A percentile compares a stretch with the other conserved stretches of the same genome.
These are phyloP conservation scores for Claviceps sp. DNA, from an alignment of 2,329 filamentous ascomycete species.

Conservation along the genomic window DNA sequence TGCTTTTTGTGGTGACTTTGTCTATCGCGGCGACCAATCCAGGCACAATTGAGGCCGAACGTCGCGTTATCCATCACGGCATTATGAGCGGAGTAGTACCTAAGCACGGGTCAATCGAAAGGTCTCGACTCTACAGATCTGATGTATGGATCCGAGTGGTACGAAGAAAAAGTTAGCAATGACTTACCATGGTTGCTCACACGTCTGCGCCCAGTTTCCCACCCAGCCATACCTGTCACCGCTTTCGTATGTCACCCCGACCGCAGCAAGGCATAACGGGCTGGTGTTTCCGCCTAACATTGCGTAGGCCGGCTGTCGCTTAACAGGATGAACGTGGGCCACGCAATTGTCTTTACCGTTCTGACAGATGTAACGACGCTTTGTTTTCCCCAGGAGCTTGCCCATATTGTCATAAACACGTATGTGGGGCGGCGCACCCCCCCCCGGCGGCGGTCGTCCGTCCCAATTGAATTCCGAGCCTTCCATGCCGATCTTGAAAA, in stretches of 20 bases:
- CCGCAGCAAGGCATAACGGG: background rate
- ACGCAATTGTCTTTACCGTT: background rate
- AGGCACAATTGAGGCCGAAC: conserved; percentile 1
- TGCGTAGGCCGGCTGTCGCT: background rate
- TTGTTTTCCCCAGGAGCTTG: background rate
- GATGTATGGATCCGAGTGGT: background rate
- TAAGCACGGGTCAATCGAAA: background rate
- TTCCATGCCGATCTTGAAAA: background rate
- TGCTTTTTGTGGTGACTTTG: background rate
- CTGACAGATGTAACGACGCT: accelerated
- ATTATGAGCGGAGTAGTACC: conserved; percentile 5
- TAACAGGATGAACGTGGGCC: background rate
- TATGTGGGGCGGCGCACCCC: background rate
- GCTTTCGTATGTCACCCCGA: background rate
- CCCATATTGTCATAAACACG: background rate
- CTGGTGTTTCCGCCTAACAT: background rate
- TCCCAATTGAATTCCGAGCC: background rate
- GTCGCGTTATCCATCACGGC: background rate
- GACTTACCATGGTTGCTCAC: conserved; percentile 1
- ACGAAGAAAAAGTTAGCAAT: background rate
- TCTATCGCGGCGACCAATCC: background rate
- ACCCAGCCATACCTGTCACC: conserved; percentile 2
- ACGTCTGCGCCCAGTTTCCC: conserved; percentile 3
- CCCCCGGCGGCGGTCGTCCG: background rate
- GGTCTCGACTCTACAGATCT: background rate